These are phyloP conservation scores for Penicillium turbatum DNA, from an alignment of 495 filamentous ascomycete species.

Conservation along the genomic window DNA sequence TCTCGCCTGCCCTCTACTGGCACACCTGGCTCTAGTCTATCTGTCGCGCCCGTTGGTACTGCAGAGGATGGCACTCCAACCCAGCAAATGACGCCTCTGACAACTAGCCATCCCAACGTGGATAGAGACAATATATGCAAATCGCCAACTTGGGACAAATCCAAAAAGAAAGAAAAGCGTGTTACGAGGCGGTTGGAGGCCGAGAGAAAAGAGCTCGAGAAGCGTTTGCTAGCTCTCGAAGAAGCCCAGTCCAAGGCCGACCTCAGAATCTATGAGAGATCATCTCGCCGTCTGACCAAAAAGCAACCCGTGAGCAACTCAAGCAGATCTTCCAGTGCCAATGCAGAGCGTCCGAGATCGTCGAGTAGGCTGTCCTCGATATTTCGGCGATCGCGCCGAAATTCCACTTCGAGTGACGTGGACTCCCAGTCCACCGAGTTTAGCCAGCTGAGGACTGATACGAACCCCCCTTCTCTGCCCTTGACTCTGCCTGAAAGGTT, in stretches of 20 bases:
- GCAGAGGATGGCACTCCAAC: slow-evolving; percentile 7
- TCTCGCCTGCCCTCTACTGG: slow-evolving; percentile 18
- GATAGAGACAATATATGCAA: slow-evolving; percentile 11
- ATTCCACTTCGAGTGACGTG: slow-evolving; percentile 24
- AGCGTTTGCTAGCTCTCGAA: slow-evolving; percentile 33
- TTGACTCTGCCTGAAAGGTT: slow-evolving; percentile 32
- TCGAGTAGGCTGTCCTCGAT: slow-evolving; percentile 29
- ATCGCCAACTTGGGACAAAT: slow-evolving; percentile 20
- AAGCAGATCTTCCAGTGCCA: slow-evolving; percentile 33
- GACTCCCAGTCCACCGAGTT: slow-evolving; percentile 8
- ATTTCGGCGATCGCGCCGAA: slow-evolving; percentile 32
- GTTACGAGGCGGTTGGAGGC: slow-evolving; percentile 37
- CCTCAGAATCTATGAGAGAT: slow-evolving; percentile 18
- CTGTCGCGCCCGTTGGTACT: slow-evolving; percentile 7
- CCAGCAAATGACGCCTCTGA: slow-evolving; percentile 1
- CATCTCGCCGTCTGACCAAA: slow-evolving; percentile 35
- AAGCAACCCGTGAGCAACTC: slow-evolving; percentile 34
- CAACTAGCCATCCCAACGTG: not conserved
- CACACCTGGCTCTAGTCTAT: slow-evolving; percentile 20
- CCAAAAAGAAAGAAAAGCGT: slow-evolving; percentile 26
- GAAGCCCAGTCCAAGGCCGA: slow-evolving; percentile 24
- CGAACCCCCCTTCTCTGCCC: slow-evolving; percentile 21
- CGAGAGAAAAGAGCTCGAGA: slow-evolving; percentile 37
- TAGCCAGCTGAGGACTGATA: slow-evolving; percentile 4
- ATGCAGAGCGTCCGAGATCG: slow-evolving; percentile 25